Evolutionary conservation across 805 yeast genomes (phyloP), one percentile per base, ranked within the genome.

Genomic region (Candida schatavii): DNA sequence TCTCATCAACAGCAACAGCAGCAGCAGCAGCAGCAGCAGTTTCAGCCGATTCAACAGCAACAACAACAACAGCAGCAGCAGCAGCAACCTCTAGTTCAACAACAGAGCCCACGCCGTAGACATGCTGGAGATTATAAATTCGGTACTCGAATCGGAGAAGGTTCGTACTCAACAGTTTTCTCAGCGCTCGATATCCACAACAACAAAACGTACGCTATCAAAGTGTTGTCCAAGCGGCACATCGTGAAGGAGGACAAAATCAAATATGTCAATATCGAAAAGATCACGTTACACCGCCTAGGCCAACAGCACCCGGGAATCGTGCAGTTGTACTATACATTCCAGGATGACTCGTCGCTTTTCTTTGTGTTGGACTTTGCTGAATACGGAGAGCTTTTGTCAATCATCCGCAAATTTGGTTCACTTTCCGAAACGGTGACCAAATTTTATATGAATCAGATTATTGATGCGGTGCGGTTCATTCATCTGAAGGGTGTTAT

Each of bases 321-420:
- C 22, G 95, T 93, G 17, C 86, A 90, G 37, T 68, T 93, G 36
- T 87, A 88, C 64, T 93, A 86, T 63, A 93, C 99, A 1, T 93
- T 93, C 65, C 99, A 93, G 62, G 99, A 93, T 61, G 88, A 86
- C 35, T 77, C 80, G 45, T 83, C 88, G 26, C 68, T 93, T 29
- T 93, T 88, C 59, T 93, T 90, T 61, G 99, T 91, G 28, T 77
- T 93, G 41, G 98, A 93, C 62, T 86, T 82, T 57, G 98, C 98
- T 2, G 85, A 91, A 45, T 88, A 89, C 53, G 99, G 99, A n/a
- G 99, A 93, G 62, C 68, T 93, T 38, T 71, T 93, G 27, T 78
- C 88, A 1, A 71, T 91, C 40, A 81, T 93, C 40, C 80, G 90
- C 46, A 81, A 80, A 54, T 68, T 77, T 49, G 96, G 96, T 6